Base-by-base conservation (phyloP, 108 stramenopile genomes). In the Conticribra guillardii region DNA sequence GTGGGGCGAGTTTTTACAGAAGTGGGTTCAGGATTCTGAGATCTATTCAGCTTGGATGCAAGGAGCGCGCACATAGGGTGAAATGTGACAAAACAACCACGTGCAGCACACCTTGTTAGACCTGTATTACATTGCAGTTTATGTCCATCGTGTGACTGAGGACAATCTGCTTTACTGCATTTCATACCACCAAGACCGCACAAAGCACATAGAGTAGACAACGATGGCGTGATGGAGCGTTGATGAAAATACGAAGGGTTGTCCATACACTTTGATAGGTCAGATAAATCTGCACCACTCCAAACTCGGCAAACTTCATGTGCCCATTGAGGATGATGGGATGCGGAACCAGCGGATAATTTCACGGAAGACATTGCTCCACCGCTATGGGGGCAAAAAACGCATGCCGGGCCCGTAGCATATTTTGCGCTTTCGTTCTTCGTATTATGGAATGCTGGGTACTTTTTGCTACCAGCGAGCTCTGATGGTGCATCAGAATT, bases 61-160 rank as follows among this genome's bases (percentile, higher is more conserved):
- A 88, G 45, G 22, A 90, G 50, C 33, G 86, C 91, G 70, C 91
- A 92, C 87, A 89, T 88, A 9, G 91, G 89, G 80, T 92, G 91
- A 51, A 92, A 89, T 18, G 73, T 61, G 17, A 89, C 68, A 22
- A 59, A 79, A 61, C 91, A 92, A 31, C 89, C 74, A 23, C 67
- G 47, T 22, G 89, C 89, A 45, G 89, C 87, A 70, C 91, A 92
- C 62, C 63, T 81, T 33, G 85, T 76, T 14, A 92, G 54, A 56
- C 79, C 65, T 3, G 23, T 33, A n/a, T 21, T 55, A 34, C 27
- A 55, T n/a, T 50, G 15, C 19, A 18, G 23, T 19, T 45, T 5
- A 26, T 2, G 14, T 53, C 37, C 37, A 11, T 41, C 37, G 11
- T 9, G 11, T 41, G 37, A 5, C n/a, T n/a, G n/a, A n/a, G n/a